Evolutionary conservation across 805 yeast genomes (phyloP), one percentile per base, ranked within the genome.

Genomic region (Torulaspora indica): DNA sequence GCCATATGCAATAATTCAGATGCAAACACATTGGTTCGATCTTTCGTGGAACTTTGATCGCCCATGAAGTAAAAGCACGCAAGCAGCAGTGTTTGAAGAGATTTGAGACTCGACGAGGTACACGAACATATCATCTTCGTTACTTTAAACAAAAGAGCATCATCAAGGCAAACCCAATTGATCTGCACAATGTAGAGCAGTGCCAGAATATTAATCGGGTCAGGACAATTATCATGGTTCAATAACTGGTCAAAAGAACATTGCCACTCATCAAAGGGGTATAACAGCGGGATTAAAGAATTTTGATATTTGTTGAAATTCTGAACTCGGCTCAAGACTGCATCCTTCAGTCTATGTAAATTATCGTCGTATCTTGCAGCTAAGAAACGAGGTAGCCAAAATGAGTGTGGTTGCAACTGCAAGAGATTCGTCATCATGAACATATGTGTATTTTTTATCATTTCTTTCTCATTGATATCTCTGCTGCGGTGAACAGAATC

Each of bases 1-100:
- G 51, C 47, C 9, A 52, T 27, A 35, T 55, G 51, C 13, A 58
- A 31, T 13, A 60, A 39, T 35, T 58, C 59, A 15, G 55, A 48
- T 8, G 58, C 49, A 40, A 47, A 45, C 12, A 48, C 24, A 42
- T 47, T 33, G 10, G 36, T 22, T 17, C 28, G 17, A 20, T 39
- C 42, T 28, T 39, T 42, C 20, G 33, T 31, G 13, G 47, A 31
- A 23, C 39, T 25, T 28, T 45, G 43, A 28, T 46, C 46, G 14
- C 56, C 57, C 65, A 62, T 58, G 29, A 56, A 60, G 42, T 57
- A 63, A 40, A 49, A 59, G 22, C 48, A 46, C 6, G 57, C 53
- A 28, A 61, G 36, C 18, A 54, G 40, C 15, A 58, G 33, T n/a
- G 52, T 43, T 42, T 63, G 66, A 9, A 60, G 27, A 6, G 43